Percentiles rank a stretch among this genome's conserved stretches.
Evolutionary conservation across 2,329 filamentous ascomycete genomes (phyloP).

Genomic region (Botrytis galanthina): DNA sequence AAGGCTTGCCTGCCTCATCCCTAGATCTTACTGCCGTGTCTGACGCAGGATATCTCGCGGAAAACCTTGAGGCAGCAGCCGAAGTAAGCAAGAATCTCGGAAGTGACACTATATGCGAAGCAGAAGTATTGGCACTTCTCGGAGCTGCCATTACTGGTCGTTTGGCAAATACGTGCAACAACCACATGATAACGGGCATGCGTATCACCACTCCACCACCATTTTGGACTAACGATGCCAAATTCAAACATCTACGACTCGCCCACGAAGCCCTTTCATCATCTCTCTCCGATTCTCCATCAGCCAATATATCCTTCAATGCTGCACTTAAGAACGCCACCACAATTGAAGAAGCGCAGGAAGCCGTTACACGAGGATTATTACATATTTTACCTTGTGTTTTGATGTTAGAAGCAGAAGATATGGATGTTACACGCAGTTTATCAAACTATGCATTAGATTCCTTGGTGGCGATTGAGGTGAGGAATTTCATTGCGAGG

Average conservation of each 20-base stretch:
- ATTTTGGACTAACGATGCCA: constrained; percentile 55
- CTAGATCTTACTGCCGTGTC: constrained; percentile 40
- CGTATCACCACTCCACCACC: constrained; percentile 47
- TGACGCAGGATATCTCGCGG: constrained; percentile 33
- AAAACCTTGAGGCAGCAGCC: constrained; percentile 22
- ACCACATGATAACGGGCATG: constrained; percentile 55
- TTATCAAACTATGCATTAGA: constrained; percentile 46
- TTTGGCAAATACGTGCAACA: constrained; percentile 44
- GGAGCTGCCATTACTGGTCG: constrained; percentile 50
- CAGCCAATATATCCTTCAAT: constrained; percentile 44
- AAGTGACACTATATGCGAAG: constrained; percentile 49
- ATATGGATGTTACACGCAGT: constrained; percentile 47
- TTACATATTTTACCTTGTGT: constrained; percentile 49
- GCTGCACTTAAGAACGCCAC: constrained; percentile 45
- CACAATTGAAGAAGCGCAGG: constrained; percentile 46
- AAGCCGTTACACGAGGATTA: constrained; percentile 46
- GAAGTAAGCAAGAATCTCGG: constrained; percentile 35
- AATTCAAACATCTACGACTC: constrained; percentile 48
- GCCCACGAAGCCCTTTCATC: constrained; percentile 40
- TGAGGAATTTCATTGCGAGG: constrained; percentile 41
- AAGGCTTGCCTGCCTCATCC: constrained; percentile 33
- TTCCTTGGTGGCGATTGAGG: constrained; percentile 38
- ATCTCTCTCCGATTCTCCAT: constrained; percentile 18
- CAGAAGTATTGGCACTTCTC: constrained; percentile 54
- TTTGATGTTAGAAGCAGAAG: constrained; percentile 49